phyloP scores from a whole-genome alignment of 257 asterid genomes.

The Solanum sejunctum region DNA sequence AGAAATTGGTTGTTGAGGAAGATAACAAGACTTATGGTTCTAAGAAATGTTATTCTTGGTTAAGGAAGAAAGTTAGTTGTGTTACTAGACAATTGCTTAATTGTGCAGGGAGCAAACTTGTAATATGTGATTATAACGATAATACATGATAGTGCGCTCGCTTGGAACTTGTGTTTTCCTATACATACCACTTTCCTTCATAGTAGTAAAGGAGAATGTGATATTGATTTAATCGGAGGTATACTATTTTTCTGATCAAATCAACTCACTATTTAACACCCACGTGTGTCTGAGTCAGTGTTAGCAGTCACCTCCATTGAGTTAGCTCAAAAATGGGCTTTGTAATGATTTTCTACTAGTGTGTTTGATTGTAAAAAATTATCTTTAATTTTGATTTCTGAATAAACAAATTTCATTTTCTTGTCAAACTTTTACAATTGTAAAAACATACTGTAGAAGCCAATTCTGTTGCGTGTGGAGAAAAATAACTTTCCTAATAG shows the following conservation, averaged over 20 bases:
- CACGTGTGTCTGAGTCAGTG: too few species aligned
- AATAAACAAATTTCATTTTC: background rate
- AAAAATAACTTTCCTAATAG: background rate
- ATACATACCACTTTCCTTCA: too few species aligned
- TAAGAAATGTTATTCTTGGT: background rate
- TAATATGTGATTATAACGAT: background rate
- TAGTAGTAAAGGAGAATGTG: too few species aligned
- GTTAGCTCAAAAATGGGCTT: background rate
- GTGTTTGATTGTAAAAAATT: background rate
- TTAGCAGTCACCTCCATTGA: too few species aligned
- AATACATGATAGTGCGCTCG: background rate
- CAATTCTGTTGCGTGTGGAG: background rate
- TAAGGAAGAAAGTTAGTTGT: background rate
- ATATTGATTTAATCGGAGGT: too few species aligned
- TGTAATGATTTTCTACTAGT: background rate
- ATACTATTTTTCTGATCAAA: too few species aligned
- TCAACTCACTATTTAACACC: too few species aligned
- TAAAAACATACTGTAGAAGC: background rate
- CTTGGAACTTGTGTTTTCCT: too few species aligned
- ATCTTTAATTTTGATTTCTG: background rate
- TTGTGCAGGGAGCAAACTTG: background rate
- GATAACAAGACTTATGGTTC: background rate
- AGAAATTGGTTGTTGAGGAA: background rate
- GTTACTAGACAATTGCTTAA: background rate
- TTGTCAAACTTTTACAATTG: background rate